Evolutionary conservation across 192 early-diverging fungal genomes (phyloP).

Genomic region (Linnemannia schmuckeri): DNA sequence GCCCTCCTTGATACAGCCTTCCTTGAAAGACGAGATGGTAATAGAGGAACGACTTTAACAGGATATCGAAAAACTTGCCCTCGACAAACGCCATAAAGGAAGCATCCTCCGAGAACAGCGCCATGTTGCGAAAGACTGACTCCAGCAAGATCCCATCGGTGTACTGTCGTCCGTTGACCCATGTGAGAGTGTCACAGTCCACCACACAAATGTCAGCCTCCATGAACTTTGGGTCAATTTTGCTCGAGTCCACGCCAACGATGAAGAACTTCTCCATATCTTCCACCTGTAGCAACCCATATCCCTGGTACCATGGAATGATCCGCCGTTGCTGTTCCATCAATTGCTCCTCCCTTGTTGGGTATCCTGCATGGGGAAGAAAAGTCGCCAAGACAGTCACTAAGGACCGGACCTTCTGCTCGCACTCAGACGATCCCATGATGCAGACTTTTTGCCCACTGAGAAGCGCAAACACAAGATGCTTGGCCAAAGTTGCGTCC

Average conservation of each 20-base stretch:
- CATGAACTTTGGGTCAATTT: slow-evolving; percentile 50
- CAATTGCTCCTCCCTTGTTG: slow-evolving; percentile 46
- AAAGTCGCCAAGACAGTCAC: slow-evolving; percentile 39
- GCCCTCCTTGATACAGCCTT: slow-evolving; percentile 35
- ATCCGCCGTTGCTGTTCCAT: slow-evolving; percentile 47
- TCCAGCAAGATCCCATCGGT: slow-evolving; percentile 42
- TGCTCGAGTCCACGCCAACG: slow-evolving; percentile 47
- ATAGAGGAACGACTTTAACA: slow-evolving; percentile 45
- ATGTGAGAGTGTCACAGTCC: slow-evolving; percentile 45
- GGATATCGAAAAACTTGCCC: slow-evolving; percentile 36
- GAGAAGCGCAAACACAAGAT: slow-evolving; percentile 43
- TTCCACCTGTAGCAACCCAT: slow-evolving; percentile 24
- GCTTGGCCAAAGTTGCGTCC: slow-evolving; percentile 32
- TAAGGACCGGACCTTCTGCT: slow-evolving; percentile 33
- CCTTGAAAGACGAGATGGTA: slow-evolving; percentile 50
- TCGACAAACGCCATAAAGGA: slow-evolving; percentile 48
- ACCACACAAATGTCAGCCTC: slow-evolving; percentile 38
- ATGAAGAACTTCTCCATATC: slow-evolving; percentile 37
- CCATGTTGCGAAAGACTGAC: slow-evolving; percentile 38
- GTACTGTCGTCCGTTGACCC: slow-evolving; percentile 45
- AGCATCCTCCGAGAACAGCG: slow-evolving; percentile 36
- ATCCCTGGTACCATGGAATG: slow-evolving; percentile 46
- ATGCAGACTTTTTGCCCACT: slow-evolving; percentile 48
- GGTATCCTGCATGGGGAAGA: slow-evolving; percentile 42
- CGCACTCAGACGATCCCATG: slow-evolving; percentile 42